phyloP scores from a whole-genome alignment of 768 basidiomycete genomes.

The Leccinum subgranulosum region DNA sequence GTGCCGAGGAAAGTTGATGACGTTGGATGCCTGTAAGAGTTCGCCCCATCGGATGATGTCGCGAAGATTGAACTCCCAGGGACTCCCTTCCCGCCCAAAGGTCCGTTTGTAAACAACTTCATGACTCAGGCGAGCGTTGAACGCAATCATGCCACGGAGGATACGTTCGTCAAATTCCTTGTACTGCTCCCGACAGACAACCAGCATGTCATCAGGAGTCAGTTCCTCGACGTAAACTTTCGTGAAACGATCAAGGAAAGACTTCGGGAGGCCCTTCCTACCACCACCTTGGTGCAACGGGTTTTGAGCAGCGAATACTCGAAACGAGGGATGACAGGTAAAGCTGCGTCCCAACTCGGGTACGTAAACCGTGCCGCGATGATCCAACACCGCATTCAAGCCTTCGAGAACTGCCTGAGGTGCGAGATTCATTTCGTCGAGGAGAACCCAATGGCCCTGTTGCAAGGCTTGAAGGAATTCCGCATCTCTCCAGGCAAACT shows the following conservation, averaged over 20 bases:
- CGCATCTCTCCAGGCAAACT: constrained; percentile 97
- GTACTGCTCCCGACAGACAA: constrained; percentile 75
- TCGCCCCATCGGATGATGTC: constrained; percentile 89
- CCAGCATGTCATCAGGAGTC: constrained; percentile 66
- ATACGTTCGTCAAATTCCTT: constrained; percentile 51
- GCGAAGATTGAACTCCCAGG: constrained; percentile 98
- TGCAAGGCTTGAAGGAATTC: constrained; percentile 93
- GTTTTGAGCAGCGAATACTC: constrained; percentile 97
- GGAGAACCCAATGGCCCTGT: constrained; percentile 94
- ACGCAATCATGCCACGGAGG: constrained; percentile 75
- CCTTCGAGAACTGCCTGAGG: constrained; percentile 97
- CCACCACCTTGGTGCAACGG: constrained; percentile 95
- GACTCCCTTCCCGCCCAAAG: constrained; percentile 79
- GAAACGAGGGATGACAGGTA: constrained; percentile 85
- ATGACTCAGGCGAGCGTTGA: constrained; percentile 69
- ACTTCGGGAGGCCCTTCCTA: constrained; percentile 94
- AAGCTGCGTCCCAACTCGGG: constrained; percentile 93
- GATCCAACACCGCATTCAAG: constrained; percentile 92
- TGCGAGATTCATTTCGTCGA: constrained; percentile 99
- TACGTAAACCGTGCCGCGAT: constrained; percentile 91
- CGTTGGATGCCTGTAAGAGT: constrained; percentile 38
- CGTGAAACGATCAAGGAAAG: constrained; percentile 98
- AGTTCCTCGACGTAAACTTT: constrained; percentile 93
- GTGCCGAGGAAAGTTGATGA: constrained; percentile 50
- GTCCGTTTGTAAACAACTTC: constrained; percentile 59